Conservation (phyloP, 768 basidiomycete species). For the Agaricus blazei region DNA sequence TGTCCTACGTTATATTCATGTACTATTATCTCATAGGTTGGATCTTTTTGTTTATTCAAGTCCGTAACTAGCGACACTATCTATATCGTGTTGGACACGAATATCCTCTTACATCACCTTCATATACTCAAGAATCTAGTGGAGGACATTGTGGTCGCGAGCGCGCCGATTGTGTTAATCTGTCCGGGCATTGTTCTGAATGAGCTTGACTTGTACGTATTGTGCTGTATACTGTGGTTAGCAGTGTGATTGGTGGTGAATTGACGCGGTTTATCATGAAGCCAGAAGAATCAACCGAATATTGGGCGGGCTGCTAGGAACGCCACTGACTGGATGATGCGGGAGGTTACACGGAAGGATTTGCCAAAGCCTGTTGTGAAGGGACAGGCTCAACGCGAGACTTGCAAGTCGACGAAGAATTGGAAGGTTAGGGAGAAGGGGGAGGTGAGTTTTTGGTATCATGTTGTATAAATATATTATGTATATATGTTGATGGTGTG, state of each 20-base stretch:
- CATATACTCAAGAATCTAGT: constrained; percentile 62
- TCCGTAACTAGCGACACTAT: constrained; percentile 14
- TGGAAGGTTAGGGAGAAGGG: constrained; percentile 49
- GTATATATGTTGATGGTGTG: background rate
- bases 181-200: constrained; percentile 72
- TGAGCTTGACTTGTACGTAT: constrained; percentile 65
- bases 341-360: constrained; percentile 48
- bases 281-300: constrained; percentile 42
- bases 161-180: constrained; percentile 53
- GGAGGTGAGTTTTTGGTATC: constrained; percentile 31
- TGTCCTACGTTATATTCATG: constrained; percentile 13
- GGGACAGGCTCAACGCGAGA: constrained; percentile 61
- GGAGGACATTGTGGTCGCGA: constrained; percentile 46
- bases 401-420: constrained; percentile 52
- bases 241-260: background rate
- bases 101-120: constrained; percentile 67
- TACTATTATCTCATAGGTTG: background rate
- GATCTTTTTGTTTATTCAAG: background rate
- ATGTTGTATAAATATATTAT: background rate
- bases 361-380: constrained; percentile 28
- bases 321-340: constrained; percentile 65
- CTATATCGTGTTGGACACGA: constrained; percentile 72
- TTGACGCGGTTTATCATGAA: constrained; percentile 12
- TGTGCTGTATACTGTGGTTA: background rate
- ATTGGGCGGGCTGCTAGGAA: constrained; percentile 63